Base-by-base conservation (phyloP, 2,329 filamentous ascomycete species). In the Sordariomycetes sp. region DNA sequence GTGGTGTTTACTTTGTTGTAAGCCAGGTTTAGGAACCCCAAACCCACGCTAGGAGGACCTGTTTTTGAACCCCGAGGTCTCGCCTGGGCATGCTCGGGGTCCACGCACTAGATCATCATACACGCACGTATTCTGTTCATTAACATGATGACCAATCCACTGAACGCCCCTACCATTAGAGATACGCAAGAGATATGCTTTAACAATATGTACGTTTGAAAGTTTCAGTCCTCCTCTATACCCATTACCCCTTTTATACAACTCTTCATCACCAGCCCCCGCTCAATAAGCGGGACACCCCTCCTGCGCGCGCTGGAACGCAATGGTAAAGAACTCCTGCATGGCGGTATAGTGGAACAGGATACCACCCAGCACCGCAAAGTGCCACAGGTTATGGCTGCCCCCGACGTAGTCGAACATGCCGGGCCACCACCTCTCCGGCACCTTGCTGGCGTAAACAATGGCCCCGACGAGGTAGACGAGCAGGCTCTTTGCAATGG, bases 331-430 rank as follows among this genome's bases (percentile, higher is more conserved):
- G 70, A 99, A 94, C 58, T 90, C 82, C 70, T 96, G 89, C 92
- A 99, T 96, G 20, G 94, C 94, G 24, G 81, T 79, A 72, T 97
- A 99, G 70, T 99, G 94, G 69, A 96, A 97, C n/a, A 97, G 71
- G 59, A 99, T 99, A 12, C 94, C 94, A 17, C 91, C 90, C 32
- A 99, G 75, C 12, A 99, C 94, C 8, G 94, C 94, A 36, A 95
- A 72, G 70, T 99, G 94, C 94, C 94, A 99, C 59, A 99, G 84
- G 70, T 99, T 99, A 73, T 99, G 94, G 69, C 89, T 95, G 52
- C 90, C 91, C 45, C 94, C 94, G 48, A 95, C 79, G 68, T 97
- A 97, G 71, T 99, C 94, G 64, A 99, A 99, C 68, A 87, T 82
- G 54, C 94, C 94, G 0, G 94, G 94, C 64, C 79, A 87, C 87